phyloP scores from a whole-genome alignment of 257 asterid genomes.

The Plantago elongata region DNA sequence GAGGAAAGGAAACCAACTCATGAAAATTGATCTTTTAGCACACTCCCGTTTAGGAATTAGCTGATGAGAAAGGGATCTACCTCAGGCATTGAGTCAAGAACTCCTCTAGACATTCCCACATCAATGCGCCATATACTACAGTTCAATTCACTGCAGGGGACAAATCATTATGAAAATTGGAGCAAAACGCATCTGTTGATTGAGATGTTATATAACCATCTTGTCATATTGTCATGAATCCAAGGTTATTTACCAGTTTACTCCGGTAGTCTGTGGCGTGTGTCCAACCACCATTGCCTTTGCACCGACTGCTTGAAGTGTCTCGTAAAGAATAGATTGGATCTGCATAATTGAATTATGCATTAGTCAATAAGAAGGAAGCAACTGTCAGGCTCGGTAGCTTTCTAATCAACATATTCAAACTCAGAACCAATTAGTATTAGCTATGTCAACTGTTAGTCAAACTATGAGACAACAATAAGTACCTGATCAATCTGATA shows the following conservation, averaged over 20 bases:
- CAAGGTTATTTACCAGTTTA: conserved; percentile 59
- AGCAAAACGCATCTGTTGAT: conserved; percentile 1
- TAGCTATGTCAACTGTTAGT: not conserved
- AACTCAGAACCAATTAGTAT: no score
- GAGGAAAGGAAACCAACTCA: conserved; percentile 15
- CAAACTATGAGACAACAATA: conserved; percentile 8
- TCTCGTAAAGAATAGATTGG: conserved; percentile 63
- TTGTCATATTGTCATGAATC: not conserved
- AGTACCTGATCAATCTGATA: conserved; percentile 66
- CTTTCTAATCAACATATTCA: no score
- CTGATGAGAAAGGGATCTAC: conserved; percentile 31
- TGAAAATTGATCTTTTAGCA: not conserved
- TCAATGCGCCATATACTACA: conserved; percentile 87
- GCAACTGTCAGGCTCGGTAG: not conserved
- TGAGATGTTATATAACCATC: not conserved
- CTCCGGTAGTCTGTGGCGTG: conserved; percentile 88
- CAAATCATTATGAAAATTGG: conserved; percentile 13
- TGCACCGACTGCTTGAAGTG: conserved; percentile 75
- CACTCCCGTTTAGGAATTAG: not conserved
- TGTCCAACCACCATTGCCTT: conserved; percentile 99
- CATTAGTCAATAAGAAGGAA: conserved; percentile 13
- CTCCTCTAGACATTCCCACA: conserved; percentile 98
- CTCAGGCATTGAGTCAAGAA: conserved; percentile 92
- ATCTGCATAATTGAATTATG: conserved; percentile 34
- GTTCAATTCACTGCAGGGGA: conserved; percentile 58